These are phyloP conservation scores for Porpolomopsis calyptriformis DNA, from an alignment of 768 basidiomycete genomes.

Conservation along the genomic window DNA sequence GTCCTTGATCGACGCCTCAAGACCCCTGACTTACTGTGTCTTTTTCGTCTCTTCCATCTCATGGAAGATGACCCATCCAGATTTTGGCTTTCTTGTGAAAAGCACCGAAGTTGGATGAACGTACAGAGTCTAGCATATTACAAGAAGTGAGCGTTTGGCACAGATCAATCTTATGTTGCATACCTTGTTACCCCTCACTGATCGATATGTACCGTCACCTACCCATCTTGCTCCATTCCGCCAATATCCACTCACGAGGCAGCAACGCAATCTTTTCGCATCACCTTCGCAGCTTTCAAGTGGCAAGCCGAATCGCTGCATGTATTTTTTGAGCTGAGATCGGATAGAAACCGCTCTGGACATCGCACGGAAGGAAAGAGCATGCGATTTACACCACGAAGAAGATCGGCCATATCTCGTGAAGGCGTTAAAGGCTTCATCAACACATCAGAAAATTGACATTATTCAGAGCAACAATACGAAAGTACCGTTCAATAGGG, in stretches of 20 bases:
- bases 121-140: slow-evolving; percentile 54
- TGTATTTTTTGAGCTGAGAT: slow-evolving; percentile 89
- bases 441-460: neutral
- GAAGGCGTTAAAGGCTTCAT: slow-evolving; percentile 92
- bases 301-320: slow-evolving; percentile 79
- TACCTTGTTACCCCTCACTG: slow-evolving; percentile 77
- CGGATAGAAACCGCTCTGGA: slow-evolving; percentile 91
- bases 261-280: slow-evolving; percentile 68
- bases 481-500: slow-evolving; percentile 72
- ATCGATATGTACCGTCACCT: slow-evolving; percentile 88
- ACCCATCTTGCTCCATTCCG: slow-evolving; percentile 86
- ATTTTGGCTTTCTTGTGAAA: slow-evolving; percentile 84
- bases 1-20: slow-evolving; percentile 6
- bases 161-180: slow-evolving; percentile 12
- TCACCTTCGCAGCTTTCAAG: slow-evolving; percentile 86
- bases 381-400: slow-evolving; percentile 88
- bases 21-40: slow-evolving; percentile 52
- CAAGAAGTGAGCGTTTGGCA: slow-evolving; percentile 6
- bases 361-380: slow-evolving; percentile 87
- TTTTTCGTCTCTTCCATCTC: slow-evolving; percentile 97
- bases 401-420: slow-evolving; percentile 71
- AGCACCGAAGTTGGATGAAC: slow-evolving; percentile 91
- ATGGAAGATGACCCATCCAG: slow-evolving; percentile 91
- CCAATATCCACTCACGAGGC: slow-evolving; percentile 90
- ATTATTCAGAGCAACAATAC: slow-evolving; percentile 1